These are phyloP conservation scores for Bolboschoenus planiculmis DNA, from an alignment of 176 grass and related monocot genomes.

Conservation along the genomic window DNA sequence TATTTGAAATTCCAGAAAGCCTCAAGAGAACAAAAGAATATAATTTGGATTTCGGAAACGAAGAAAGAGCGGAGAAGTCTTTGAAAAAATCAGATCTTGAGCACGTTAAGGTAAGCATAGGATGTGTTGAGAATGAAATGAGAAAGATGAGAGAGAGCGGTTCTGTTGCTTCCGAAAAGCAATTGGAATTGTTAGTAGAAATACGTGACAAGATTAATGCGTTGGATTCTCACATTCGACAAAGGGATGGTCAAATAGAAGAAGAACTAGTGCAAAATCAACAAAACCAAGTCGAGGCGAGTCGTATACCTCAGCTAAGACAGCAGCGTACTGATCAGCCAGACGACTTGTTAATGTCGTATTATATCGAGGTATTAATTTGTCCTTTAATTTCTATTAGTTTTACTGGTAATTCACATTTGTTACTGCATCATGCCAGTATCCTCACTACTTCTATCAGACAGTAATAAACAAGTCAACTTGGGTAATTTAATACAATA, in stretches of 20 bases:
- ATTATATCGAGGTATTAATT: constrained; percentile 30
- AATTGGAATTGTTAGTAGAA: constrained; percentile 17
- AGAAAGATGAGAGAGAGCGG: constrained; percentile 9
- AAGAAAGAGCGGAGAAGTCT: background rate
- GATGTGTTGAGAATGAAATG: constrained; percentile 26
- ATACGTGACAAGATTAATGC: constrained; percentile 22
- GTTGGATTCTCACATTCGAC: constrained; percentile 23
- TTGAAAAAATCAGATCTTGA: background rate
- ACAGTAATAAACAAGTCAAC: background rate
- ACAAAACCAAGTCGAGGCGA: background rate
- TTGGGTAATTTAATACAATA: background rate
- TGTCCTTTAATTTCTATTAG: background rate
- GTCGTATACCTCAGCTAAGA: background rate
- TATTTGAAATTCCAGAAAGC: constrained; percentile 17
- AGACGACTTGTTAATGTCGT: constrained; percentile 12
- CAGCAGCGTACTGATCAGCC: background rate
- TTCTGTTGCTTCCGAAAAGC: constrained; percentile 12
- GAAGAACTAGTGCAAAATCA: background rate
- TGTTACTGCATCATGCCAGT: background rate
- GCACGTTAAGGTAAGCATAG: constrained; percentile 12
- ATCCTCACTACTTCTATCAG: background rate
- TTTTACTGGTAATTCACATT: constrained; percentile 2
- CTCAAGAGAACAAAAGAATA: constrained; percentile 14
- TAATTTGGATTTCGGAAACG: background rate
- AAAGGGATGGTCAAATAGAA: constrained; percentile 1